Base-by-base conservation (phyloP, 352 stramenopile genomes). In the Globisporangium barbulae region DNA sequence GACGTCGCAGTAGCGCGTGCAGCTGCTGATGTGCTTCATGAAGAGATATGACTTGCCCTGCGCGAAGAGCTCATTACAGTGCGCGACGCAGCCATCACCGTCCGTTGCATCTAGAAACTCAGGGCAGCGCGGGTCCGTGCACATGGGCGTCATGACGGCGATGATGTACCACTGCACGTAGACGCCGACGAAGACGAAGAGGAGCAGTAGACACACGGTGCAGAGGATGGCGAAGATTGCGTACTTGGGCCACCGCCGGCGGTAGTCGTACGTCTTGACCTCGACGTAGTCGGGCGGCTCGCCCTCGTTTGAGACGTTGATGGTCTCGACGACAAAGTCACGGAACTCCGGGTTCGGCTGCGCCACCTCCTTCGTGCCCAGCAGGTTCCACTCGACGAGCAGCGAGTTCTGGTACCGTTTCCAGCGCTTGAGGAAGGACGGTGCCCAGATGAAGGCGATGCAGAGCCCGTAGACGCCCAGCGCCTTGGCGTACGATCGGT, bases 151-250 rank as follows among this genome's bases (percentile, higher is more conserved):
- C 79, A 88, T 88, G 31, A 88, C 76, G 21, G 79, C 79, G 52
- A 88, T 73, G 61, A 88, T 85, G 67, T 88, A 88, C 79, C 79
- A 88, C 64, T 88, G 79, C 41, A 82, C 76, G 67, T 88, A 88
- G 33, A 82, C 47, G 54, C 75, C 74, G 39, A 88, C 76, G 49
- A 88, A 78, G 8, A 80, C 53, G 63, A 86, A 85, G 44, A 86
- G 63, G 47, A 88, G 52, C 61, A 85, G 57, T 44, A 83, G 74
- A 37, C 75, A 83, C 5, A 79, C 30, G 25, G 78, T 59, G 59
- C 75, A 85, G 63, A 88, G 84, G 48, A 83, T 45, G 17, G 37
- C 59, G 61, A 85, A 86, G 55, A 78, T 74, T 12, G 67, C 69
- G 65, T 85, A 88, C 64, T 88, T 86, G 21, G 75, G 73, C 76